These are phyloP conservation scores for Sporisorium scitamineum DNA, from an alignment of 1,284 basidiomycete genomes.

Conservation along the genomic window DNA sequence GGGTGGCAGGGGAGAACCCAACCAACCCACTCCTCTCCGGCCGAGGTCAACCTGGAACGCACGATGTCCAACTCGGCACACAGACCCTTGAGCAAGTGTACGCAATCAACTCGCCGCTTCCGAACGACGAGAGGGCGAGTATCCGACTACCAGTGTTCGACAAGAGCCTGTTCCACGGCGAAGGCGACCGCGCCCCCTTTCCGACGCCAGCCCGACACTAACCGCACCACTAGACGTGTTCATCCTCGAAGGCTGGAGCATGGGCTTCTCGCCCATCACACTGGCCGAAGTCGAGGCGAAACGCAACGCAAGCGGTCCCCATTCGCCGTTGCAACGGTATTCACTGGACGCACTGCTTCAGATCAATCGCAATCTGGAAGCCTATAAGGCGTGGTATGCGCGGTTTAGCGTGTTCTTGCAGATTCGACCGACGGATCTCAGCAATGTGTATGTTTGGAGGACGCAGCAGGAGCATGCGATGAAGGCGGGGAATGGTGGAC, in stretches of 20 bases:
- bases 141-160: conserved; percentile 37
- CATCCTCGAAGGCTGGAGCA: conserved; percentile 49
- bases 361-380: conserved; percentile 34
- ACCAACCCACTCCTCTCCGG: conserved; percentile 34
- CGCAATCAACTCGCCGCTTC: conserved; percentile 16
- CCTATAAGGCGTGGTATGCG: conserved; percentile 29
- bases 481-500: conserved; percentile 43
- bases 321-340: conserved; percentile 22
- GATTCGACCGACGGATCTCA: conserved; percentile 32
- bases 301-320: not conserved
- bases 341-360: conserved; percentile 25
- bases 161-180: conserved; percentile 36
- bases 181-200: conserved; percentile 29
- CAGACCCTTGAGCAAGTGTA: conserved; percentile 16
- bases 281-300: conserved; percentile 14
- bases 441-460: conserved; percentile 46
- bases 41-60: conserved; percentile 45
- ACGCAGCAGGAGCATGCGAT: conserved; percentile 47
- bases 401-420: conserved; percentile 44
- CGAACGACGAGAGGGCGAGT: not conserved
- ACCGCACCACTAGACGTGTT: conserved; percentile 32
- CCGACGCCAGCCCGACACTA: conserved; percentile 11
- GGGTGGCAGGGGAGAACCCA: conserved; percentile 29
- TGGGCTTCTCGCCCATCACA: conserved; percentile 40
- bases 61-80: conserved; percentile 28